Base-by-base conservation (phyloP, 139 green algal genomes). In the Limnomonas spitsbergensis region DNA sequence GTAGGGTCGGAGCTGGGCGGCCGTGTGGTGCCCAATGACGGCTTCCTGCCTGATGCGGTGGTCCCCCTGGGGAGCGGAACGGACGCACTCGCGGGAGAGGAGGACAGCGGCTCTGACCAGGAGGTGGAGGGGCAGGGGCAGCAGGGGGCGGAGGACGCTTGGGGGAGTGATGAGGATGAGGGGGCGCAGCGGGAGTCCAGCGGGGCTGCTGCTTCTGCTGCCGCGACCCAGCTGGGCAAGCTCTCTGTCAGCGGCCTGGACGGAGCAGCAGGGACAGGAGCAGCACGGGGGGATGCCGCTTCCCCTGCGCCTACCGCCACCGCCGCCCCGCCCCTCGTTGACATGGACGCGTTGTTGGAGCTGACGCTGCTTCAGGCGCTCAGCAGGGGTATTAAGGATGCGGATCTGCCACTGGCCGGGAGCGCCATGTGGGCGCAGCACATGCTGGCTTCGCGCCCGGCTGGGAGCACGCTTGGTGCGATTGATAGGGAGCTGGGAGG, bases 341-440 rank as follows among this genome's bases (percentile, higher is more conserved):
- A 90, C 29, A 89, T 92, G 85, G 88, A 92, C 27, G 75, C 72
- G 26, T 78, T 92, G 39, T 34, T 92, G 66, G 73, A 89, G 81
- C n/a, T 37, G 38, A 67, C 54, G 0, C 73, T 90, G 72, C 79
- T 93, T 73, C 89, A 93, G 61, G 61, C 85, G 24, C 83, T 93
- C 53, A 69, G 82, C 47, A 83, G 82, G 72, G 78, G 61, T 40
- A 39, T 93, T 20, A 90, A 90, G 81, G 86, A 91, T 67, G 40
- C 77, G 6, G 34, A 75, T 7, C 40, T 84, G 66, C 85, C 84
- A 3, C 36, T 86, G 14, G 61, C 76, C 68, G 69, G 74, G 36
- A 75, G 54, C 1, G 69, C 56, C 31, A 9, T 89, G 70, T 91
- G 87, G 87, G 69, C 56, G 2, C 75, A 82, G 34, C 83, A 87